Conservation (phyloP, 2,329 filamentous ascomycete species). For the Calonectria crousiana region DNA sequence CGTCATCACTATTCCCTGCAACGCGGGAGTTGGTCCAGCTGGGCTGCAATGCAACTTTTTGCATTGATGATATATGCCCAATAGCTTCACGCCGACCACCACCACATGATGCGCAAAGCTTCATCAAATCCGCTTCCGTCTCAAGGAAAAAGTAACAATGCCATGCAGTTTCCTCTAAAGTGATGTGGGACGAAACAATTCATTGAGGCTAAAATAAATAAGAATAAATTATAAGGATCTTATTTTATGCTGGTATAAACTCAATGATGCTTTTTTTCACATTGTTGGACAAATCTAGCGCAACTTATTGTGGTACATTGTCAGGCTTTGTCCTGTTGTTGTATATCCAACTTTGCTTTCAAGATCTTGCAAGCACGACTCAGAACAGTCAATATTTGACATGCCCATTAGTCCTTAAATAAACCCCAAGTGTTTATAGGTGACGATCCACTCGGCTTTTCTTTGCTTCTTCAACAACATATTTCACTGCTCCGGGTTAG, state of each 20-base stretch:
- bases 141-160: no score
- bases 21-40: no score
- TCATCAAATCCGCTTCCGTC: not conserved
- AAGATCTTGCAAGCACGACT: not conserved
- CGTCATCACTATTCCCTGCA: no score
- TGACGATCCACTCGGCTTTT: not conserved
- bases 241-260: not conserved
- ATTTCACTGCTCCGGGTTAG: not conserved
- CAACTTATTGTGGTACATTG: not conserved
- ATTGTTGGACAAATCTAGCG: not conserved
- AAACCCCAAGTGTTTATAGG: not conserved
- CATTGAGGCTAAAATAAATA: not conserved
- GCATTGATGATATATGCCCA: no score
- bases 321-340: not conserved
- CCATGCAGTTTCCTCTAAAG: not conserved
- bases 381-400: not conserved
- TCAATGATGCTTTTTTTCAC: not conserved
- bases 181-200: not conserved
- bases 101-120: not conserved
- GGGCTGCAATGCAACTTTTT: no score
- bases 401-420: not conserved
- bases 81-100: not conserved
- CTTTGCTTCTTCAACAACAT: not conserved
- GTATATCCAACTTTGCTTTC: not conserved
- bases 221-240: not conserved